Conservation (phyloP, 148 eudicot genomes). For the Camellia lanceoleosa region DNA sequence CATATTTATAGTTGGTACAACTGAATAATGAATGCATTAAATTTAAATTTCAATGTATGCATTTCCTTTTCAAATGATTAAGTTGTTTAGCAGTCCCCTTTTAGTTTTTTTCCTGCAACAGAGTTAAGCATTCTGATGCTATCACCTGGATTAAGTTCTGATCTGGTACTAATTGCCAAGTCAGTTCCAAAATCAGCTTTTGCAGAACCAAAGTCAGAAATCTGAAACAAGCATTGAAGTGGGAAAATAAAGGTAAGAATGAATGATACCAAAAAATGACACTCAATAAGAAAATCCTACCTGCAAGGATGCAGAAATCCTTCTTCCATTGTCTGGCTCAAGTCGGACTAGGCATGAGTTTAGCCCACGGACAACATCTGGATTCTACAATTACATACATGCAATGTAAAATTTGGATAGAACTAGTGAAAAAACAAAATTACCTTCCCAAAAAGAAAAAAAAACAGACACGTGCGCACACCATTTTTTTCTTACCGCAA, state of each 20-base stretch:
- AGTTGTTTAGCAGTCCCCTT: background rate
- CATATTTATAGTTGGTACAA: background rate
- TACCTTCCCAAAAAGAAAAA: background rate
- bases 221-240: conserved; percentile 39
- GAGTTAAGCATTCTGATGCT: conserved; percentile 12
- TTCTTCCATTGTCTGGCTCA: conserved; percentile 65
- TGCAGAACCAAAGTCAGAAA: conserved; percentile 82
- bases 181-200: conserved; percentile 99
- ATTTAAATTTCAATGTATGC: background rate
- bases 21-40: background rate
- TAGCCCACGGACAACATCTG: conserved; percentile 85
- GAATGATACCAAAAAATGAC: background rate
- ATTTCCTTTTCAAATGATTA: background rate
- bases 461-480: background rate
- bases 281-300: conserved; percentile 25
- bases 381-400: conserved; percentile 47
- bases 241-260: background rate
- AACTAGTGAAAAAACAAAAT: background rate
- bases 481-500: conserved; percentile 47
- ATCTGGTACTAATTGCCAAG: conserved; percentile 83
- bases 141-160: conserved; percentile 93
- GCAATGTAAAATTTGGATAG: background rate
- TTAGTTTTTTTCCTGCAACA: background rate
- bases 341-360: conserved; percentile 86
- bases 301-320: conserved; percentile 91